These are phyloP conservation scores for Aspergillus melleus DNA, from an alignment of 2,329 filamentous ascomycete genomes.

Conservation along the genomic window DNA sequence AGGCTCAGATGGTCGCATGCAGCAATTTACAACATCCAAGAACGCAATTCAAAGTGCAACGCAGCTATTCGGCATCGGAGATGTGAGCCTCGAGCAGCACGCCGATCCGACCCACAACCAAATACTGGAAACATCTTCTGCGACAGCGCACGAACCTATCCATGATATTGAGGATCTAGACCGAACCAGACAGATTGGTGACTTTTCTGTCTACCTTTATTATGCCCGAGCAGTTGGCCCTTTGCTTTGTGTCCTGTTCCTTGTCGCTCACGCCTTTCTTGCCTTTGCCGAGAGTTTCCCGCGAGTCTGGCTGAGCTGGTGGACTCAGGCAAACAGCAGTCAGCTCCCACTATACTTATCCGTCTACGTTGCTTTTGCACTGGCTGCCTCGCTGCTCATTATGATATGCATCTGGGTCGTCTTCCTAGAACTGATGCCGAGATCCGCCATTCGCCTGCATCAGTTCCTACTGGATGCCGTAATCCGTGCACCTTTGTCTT, in stretches of 20 bases:
- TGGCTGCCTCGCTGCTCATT: background rate
- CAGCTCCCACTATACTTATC: background rate
- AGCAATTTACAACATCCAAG: too few relatives aligned
- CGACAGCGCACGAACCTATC: too few relatives aligned
- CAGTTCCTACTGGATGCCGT: conserved; percentile 6
- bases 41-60: too few relatives aligned
- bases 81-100: too few relatives aligned
- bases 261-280: too few relatives aligned
- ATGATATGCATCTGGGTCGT: background rate
- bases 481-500: conserved; percentile 16
- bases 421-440: conserved; percentile 8
- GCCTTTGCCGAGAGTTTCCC: background rate
- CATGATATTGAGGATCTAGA: background rate
- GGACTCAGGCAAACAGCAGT: background rate
- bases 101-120: background rate
- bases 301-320: conserved; percentile 34
- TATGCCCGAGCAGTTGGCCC: background rate
- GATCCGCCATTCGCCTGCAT: conserved; percentile 8
- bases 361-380: conserved; percentile 1
- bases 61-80: too few relatives aligned
- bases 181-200: background rate
- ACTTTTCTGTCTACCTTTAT: background rate
- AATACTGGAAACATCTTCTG: background rate
- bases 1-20: background rate
- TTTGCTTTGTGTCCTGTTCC: background rate